Conservation (phyloP, 1,139 yeast species). For the Torulaspora globosa region DNA sequence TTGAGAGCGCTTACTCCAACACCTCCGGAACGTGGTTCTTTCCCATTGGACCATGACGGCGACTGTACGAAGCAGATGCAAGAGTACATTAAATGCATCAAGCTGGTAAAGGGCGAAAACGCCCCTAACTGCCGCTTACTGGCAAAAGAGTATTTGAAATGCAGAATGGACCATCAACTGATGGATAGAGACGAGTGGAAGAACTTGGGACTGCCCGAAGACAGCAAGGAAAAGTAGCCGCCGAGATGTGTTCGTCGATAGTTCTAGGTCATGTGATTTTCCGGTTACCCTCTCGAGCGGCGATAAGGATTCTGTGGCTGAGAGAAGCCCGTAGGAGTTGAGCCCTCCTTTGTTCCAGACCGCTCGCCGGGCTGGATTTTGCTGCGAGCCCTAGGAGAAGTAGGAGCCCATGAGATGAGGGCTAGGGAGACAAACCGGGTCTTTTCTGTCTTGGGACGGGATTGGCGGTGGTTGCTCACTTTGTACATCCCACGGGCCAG, state of each 20-base stretch:
- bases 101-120: conserved; percentile 71
- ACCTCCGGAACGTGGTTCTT: conserved; percentile 95
- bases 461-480: not conserved
- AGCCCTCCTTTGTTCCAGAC: not conserved
- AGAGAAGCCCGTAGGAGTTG: not conserved
- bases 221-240: conserved; percentile 24
- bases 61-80: conserved; percentile 78
- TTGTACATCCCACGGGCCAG: not conserved
- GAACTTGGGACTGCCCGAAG: conserved; percentile 77
- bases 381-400: not conserved
- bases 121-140: conserved; percentile 84
- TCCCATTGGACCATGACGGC: conserved; percentile 87
- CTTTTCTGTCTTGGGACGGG: not conserved
- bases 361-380: not conserved
- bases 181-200: conserved; percentile 85
- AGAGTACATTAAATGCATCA: conserved; percentile 73
- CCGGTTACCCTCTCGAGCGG: conserved; percentile 1
- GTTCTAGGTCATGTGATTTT: not conserved
- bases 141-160: conserved; percentile 75
- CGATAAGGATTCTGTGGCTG: not conserved
- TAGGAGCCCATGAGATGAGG: not conserved
- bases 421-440: not conserved
- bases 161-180: conserved; percentile 85
- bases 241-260: not conserved
- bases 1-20: conserved; percentile 66